phyloP scores from a whole-genome alignment of 2,329 filamentous ascomycete genomes.

The Amesomyces nigricolor region DNA sequence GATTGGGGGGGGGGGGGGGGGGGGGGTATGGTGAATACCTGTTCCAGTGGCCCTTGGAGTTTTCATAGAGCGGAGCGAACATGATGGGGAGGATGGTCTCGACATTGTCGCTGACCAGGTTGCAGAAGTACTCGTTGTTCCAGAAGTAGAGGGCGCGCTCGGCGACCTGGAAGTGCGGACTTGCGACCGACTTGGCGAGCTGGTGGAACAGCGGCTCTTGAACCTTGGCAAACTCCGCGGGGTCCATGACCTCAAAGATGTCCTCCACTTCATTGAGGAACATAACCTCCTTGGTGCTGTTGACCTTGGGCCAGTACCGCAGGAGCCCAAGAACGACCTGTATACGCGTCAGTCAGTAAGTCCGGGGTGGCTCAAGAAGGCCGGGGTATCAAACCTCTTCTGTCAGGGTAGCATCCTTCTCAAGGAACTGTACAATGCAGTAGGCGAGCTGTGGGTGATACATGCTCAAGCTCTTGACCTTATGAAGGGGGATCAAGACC shows the following conservation, averaged over 20 bases:
- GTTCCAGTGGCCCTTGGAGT: conserved; percentile 99
- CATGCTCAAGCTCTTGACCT: conserved; percentile 99
- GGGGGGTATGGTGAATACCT: conserved; percentile 53
- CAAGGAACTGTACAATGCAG: conserved; percentile 96
- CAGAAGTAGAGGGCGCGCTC: conserved; percentile 98
- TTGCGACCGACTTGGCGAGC: conserved; percentile 94
- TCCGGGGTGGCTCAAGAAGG: neutral
- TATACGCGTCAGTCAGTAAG: neutral
- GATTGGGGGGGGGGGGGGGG: no score
- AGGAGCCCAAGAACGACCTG: conserved; percentile 89
- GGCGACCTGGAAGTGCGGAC: conserved; percentile 97
- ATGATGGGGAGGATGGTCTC: conserved; percentile 98
- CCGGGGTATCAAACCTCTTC: conserved; percentile 67
- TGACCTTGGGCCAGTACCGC: conserved; percentile 98
- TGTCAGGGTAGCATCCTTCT: conserved; percentile 94
- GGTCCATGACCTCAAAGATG: conserved; percentile 99
- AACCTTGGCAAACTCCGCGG: conserved; percentile 95
- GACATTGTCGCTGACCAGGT: conserved; percentile 96
- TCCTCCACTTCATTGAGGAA: conserved; percentile 98
- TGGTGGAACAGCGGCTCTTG: conserved; percentile 97
- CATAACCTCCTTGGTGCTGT: conserved; percentile 99
- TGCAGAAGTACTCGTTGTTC: conserved; percentile 99
- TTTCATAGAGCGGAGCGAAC: conserved; percentile 97
- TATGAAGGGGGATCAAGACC: conserved; percentile 89
- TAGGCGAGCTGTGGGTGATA: conserved; percentile 98